Evolutionary conservation across 2,329 filamentous ascomycete species (phyloP).

Genomic region (Epichloe sp.): DNA sequence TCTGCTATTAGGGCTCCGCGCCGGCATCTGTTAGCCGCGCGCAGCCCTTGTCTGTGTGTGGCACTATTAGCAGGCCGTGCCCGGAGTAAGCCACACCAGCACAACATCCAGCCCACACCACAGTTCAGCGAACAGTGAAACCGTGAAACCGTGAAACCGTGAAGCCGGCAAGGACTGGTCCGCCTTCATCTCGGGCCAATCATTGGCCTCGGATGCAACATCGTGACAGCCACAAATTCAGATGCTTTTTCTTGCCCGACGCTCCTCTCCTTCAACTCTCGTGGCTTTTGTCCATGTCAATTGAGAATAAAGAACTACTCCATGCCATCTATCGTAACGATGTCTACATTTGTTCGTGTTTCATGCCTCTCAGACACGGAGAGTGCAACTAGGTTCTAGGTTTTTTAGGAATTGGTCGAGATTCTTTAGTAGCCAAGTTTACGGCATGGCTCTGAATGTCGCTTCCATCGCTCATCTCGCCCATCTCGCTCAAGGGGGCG

Average conservation of each 20-base stretch:
- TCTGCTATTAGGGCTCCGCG: conserved; percentile 15
- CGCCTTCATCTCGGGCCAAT: not conserved
- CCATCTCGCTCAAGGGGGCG: not conserved
- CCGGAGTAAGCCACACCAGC: not conserved
- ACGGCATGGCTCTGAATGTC: conserved; percentile 3
- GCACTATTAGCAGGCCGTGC: conserved; percentile 5
- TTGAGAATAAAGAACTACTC: not conserved
- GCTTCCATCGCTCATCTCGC: not conserved
- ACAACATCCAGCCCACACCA: not conserved
- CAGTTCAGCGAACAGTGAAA: not conserved
- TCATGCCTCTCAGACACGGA: not conserved
- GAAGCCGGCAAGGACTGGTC: not conserved
- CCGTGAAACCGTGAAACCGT: too few species aligned
- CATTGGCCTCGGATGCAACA: not conserved
- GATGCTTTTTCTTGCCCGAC: too few species aligned
- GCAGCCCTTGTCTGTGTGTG: not conserved
- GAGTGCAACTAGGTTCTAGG: not conserved
- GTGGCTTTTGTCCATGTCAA: not conserved
- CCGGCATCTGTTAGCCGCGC: conserved; percentile 1
- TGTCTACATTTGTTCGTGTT: not conserved
- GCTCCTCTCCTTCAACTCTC: too few species aligned
- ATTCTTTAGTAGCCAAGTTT: not conserved
- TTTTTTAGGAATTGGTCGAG: not conserved
- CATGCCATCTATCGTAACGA: not conserved
- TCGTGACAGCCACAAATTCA: too few species aligned